A percentile compares a stretch with the other conserved stretches of the same genome.
These are phyloP conservation scores for Sonneratia alba DNA, from an alignment of 345 rosid species.

Conservation along the genomic window DNA sequence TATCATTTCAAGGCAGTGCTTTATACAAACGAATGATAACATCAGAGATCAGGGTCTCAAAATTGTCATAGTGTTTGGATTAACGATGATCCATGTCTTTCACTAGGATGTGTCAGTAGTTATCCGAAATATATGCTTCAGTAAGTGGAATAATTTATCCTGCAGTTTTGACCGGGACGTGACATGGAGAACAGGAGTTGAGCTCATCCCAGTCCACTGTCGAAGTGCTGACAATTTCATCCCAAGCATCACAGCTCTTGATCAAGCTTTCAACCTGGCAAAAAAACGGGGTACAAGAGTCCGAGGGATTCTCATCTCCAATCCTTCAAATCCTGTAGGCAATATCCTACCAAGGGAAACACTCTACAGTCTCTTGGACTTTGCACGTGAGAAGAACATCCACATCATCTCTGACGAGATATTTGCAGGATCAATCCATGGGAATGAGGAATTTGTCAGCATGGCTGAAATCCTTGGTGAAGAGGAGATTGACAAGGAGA, in stretches of 20 bases:
- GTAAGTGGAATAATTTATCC: neutral
- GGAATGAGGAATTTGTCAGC: constrained; percentile 72
- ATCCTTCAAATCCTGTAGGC: constrained; percentile 90
- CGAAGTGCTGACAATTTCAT: constrained; percentile 68
- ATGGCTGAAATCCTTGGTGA: constrained; percentile 57
- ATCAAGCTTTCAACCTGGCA: constrained; percentile 80
- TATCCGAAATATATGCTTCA: neutral
- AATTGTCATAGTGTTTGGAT: too few relatives aligned
- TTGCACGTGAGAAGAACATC: constrained; percentile 75
- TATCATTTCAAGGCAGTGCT: neutral
- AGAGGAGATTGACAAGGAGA: constrained; percentile 57
- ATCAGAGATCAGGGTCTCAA: neutral
- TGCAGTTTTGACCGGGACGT: constrained; percentile 86
- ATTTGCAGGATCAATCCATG: constrained; percentile 66
- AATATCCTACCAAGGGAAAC: constrained; percentile 51
- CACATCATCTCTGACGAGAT: constrained; percentile 87
- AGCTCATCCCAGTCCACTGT: constrained; percentile 79
- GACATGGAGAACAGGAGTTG: constrained; percentile 72
- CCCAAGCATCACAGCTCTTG: constrained; percentile 53
- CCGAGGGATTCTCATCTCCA: constrained; percentile 67
- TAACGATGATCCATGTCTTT: neutral
- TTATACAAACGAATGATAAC: neutral
- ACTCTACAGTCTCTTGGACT: constrained; percentile 44
- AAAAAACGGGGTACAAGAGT: constrained; percentile 68
- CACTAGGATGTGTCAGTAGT: neutral